Evolutionary conservation across 495 filamentous ascomycete species (phyloP), one percentile per base, ranked within the genome.

Genomic region (Cercophora newfieldiana): DNA sequence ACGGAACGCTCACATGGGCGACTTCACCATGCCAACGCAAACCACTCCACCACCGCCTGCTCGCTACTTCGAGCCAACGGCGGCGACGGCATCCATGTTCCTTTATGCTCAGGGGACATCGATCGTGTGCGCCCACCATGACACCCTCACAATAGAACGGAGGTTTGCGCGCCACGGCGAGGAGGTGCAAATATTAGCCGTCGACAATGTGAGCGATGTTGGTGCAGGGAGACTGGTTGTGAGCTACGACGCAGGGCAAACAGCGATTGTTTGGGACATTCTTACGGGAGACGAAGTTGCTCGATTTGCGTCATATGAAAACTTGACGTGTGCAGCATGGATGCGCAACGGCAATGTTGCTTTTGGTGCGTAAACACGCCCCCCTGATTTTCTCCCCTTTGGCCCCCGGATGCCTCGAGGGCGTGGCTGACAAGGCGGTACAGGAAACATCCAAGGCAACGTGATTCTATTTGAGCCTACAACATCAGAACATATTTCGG

Each of bases 281-380:
- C 87, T 96, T 77, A 97, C 93, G 0, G 95, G 95, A 31, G 90
- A 91, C 47, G 93, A 97, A 72, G 85, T 97, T 66, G 89, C 95
- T 19, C 85, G 94, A 55, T 97, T 97, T 77, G 88, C 88, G 59
- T 92, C 93, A 0, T 97, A 96, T 72, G 93, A 97, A 73, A 85
- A 89, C 66, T 85, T 99, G 62, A 86, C 85, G 47, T 89, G 91
- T 55, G 95, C 95, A 54, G 83, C 91, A 19, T 99, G 94, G 93
- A 97, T 99, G 95, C 86, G 90, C 55, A 97, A 97, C 81, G 95
- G 96, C 47, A 96, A 97, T 83, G 88, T 99, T 64, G 94, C 92
- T 59, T 97, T 98, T 81, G 95, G 94, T 97, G 82, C 30, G 26
- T 60, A 26, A 48, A 72, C 69, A 69, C 57, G 68, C 69, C 68